phyloP scores from a whole-genome alignment of 208 protist species.

The Crithidia bombi region DNA sequence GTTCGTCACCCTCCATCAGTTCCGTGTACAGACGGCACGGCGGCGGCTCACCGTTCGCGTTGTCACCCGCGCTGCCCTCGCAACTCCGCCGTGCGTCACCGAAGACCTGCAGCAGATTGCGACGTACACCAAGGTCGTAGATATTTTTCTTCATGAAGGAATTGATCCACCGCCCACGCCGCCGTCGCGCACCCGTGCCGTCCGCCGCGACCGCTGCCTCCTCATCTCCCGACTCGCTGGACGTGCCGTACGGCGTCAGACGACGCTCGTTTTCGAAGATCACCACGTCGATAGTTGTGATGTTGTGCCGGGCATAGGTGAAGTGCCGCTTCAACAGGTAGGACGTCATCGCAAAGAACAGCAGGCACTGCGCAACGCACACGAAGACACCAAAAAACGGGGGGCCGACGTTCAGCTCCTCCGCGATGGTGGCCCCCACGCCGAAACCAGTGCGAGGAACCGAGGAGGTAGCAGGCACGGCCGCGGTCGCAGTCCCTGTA shows the following conservation, averaged over 20 bases:
- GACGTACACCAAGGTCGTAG: constrained; percentile 81
- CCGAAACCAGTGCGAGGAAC: constrained; percentile 24
- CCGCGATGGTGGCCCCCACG: constrained; percentile 35
- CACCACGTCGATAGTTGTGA: constrained; percentile 88
- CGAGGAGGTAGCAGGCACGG: background rate
- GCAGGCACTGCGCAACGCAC: constrained; percentile 56
- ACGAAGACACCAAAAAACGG: constrained; percentile 82
- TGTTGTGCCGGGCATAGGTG: constrained; percentile 76
- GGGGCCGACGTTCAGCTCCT: constrained; percentile 66
- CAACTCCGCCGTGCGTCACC: constrained; percentile 59
- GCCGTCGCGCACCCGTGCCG: background rate
- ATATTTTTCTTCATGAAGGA: constrained; percentile 53
- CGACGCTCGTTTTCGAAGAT: constrained; percentile 60
- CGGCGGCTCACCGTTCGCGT: constrained; percentile 9
- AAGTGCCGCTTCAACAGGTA: constrained; percentile 75
- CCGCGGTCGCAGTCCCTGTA: background rate
- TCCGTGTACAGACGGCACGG: constrained; percentile 40
- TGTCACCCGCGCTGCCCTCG: constrained; percentile 3
- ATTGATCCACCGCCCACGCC: constrained; percentile 21
- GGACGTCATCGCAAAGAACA: constrained; percentile 79
- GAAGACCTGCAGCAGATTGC: constrained; percentile 86
- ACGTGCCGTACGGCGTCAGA: constrained; percentile 12
- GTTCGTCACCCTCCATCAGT: constrained; percentile 61
- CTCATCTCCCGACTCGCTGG: constrained; percentile 29
- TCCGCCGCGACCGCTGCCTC: background rate